Evolutionary conservation across 345 rosid genomes (phyloP), one percentile per base, ranked within the genome.

Genomic region (Aethionema arabicum): DNA sequence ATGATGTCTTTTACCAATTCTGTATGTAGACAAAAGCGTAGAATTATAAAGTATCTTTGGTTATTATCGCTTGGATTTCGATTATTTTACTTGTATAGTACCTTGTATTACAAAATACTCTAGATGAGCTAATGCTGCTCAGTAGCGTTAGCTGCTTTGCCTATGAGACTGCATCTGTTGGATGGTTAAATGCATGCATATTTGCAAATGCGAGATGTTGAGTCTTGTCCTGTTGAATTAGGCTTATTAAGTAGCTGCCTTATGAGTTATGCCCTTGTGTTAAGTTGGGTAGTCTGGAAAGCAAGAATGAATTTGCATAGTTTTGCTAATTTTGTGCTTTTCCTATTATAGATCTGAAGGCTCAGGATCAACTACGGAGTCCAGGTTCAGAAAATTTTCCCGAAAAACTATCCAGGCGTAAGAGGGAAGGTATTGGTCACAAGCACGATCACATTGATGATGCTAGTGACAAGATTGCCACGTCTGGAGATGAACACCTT

Each of bases 341-440:
- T 40, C 63, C 5, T 79, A 32, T 57, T 57, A 65, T 77, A 93
- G 97, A 88, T 10, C 65, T 73, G 5, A 82, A 66, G 74, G 66
- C 74, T 11, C 78, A 72, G 58, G 84, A 80, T 56, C 70, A 13
- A 7, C 67, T 79, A 67, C 80, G 32, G 68, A 80, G 78, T 69
- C 70, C 80, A 31, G 90, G 84, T 38, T 37, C 79, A 0, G 95
- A 87, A 39, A 85, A 57, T 69, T 73, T 66, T 55, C 42, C 67
- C 49, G 96, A 89, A 59, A 81, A 81, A 49, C 83, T 83, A 39
- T 75, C 59, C 58, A 79, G 87, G 81, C 88, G 78, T 66, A 87
- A 70, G 82, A 74, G 74, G 60, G 95, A 81, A 73, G 83, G 77
- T 70, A 78, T 76, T 44, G 78, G 73, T 63, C 81, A 80, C 59